Evolutionary conservation across 371 early-diverging fungal genomes (phyloP).

Genomic region (Mucor mucedo): DNA sequence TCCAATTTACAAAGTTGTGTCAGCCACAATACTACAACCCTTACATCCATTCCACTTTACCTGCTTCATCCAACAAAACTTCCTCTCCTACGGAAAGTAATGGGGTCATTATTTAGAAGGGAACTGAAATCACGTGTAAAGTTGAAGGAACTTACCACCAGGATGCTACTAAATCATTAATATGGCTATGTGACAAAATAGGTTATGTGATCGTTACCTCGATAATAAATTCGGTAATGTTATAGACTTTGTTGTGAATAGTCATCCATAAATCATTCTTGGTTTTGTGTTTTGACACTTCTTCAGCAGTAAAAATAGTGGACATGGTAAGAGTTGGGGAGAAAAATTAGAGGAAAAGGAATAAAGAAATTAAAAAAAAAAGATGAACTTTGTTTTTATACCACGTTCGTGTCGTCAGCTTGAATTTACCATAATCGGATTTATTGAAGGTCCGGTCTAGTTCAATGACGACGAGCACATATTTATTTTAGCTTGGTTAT

Average conservation of each 20-base stretch:
- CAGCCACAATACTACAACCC: slow-evolving; percentile 35
- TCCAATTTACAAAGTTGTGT: not conserved
- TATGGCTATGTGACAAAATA: not conserved
- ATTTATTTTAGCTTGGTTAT: not conserved
- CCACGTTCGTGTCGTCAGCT: too few relatives aligned
- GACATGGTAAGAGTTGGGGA: slow-evolving; percentile 15
- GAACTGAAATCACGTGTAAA: not conserved
- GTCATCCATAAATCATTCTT: slow-evolving; percentile 69
- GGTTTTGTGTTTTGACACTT: slow-evolving; percentile 65
- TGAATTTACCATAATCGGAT: not conserved
- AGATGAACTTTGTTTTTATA: not conserved
- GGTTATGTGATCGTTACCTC: slow-evolving; percentile 49
- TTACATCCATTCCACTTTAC: slow-evolving; percentile 56
- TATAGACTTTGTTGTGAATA: slow-evolving; percentile 85
- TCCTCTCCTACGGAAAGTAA: slow-evolving; percentile 55
- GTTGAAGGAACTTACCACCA: slow-evolving; percentile 52
- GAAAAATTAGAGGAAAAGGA: not conserved
- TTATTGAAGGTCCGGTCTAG: not conserved
- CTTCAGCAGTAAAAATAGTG: slow-evolving; percentile 39
- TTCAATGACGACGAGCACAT: not conserved
- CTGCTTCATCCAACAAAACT: slow-evolving; percentile 64
- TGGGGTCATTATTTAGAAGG: not conserved
- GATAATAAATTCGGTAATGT: slow-evolving; percentile 78
- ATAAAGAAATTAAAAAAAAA: not conserved
- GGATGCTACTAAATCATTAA: slow-evolving; percentile 40